Evolutionary conservation across 2,329 filamentous ascomycete species (phyloP), one percentile per base, ranked within the genome.

Genomic region (Trichoderma hamatum): DNA sequence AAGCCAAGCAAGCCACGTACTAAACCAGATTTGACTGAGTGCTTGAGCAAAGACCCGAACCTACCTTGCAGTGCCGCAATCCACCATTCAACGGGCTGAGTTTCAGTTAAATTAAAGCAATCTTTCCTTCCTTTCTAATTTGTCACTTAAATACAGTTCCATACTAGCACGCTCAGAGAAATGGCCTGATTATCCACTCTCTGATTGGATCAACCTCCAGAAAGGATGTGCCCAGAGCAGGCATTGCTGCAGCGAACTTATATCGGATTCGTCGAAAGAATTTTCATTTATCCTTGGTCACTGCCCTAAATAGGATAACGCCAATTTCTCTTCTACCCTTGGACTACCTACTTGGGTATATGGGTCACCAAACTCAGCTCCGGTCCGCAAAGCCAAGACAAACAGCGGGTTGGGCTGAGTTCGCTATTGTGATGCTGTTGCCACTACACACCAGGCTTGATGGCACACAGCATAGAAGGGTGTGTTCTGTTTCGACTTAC

Each of bases 21-120:
- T 26, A 55, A 34, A 59, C 66, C 58, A 49, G 6, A 55, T 60
- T 55, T 51, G 65, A 60, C 30, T 28, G 49, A 46, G 26, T 52
- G 52, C 56, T 60, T 34, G 36, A 68, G 46, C 32, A 66, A 56
- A 67, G 30, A 51, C 58, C 52, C 66, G 58, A 56, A 26, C 49
- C 46, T 63, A 63, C 49, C 28, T 62, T 13, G 62, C 34, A 34
- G 46, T 68, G 51, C 58, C 66, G 66, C 66, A 21, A 46, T 51
- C 16, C 66, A 55, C 51, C 32, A 49, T 26, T 4, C 28, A 28
- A 68, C 43, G 56, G 56, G 58, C 49, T 51, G 58, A 28, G 66
- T 68, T 68, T 68, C 66, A 68, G 21, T 10, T 68, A 62, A 14
- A 68, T 62, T 62, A 62, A 65, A 30, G 14, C 46, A 39, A n/a